phyloP scores from a whole-genome alignment of 331 rosid genomes.

The Saraca asoca region DNA sequence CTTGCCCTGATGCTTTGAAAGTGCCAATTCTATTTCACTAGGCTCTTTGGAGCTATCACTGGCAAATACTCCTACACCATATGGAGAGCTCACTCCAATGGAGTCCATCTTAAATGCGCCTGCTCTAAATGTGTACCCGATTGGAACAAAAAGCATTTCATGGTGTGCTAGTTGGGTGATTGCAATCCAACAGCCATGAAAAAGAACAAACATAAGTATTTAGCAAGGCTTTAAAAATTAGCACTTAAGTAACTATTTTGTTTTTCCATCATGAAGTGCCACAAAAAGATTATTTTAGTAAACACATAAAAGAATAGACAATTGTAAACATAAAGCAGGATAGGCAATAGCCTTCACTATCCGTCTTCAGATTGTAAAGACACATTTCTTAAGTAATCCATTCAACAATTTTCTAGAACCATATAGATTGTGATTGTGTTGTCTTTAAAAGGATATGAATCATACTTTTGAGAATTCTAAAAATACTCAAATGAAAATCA shows the following conservation, averaged over 20 bases:
- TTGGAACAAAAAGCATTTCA: slow-evolving; percentile 93
- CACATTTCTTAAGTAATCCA: slow-evolving; percentile 8
- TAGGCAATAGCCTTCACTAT: neutral
- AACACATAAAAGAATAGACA: neutral
- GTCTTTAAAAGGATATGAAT: no score
- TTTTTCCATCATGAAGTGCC: slow-evolving; percentile 15
- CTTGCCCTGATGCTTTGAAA: slow-evolving; percentile 94
- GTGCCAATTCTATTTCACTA: slow-evolving; percentile 79
- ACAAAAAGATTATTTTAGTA: slow-evolving; percentile 3
- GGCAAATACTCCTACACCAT: slow-evolving; percentile 89
- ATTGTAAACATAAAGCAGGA: neutral
- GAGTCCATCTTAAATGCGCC: slow-evolving; percentile 87
- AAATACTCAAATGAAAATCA: no score
- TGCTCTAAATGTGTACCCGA: slow-evolving; percentile 91
- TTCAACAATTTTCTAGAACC: slow-evolving; percentile 19
- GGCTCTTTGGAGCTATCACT: slow-evolving; percentile 89
- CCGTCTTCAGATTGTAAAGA: slow-evolving; percentile 6
- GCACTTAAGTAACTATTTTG: neutral
- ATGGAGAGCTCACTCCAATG: slow-evolving; percentile 86
- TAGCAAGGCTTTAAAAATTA: slow-evolving; percentile 1
- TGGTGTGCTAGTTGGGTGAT: slow-evolving; percentile 93
- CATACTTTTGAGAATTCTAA: no score
- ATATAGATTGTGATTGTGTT: no score
- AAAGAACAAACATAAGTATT: slow-evolving; percentile 12
- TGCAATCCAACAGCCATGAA: slow-evolving; percentile 86